Evolutionary conservation across 345 rosid species (phyloP).

Genomic region (Melastoma malabathricum): DNA sequence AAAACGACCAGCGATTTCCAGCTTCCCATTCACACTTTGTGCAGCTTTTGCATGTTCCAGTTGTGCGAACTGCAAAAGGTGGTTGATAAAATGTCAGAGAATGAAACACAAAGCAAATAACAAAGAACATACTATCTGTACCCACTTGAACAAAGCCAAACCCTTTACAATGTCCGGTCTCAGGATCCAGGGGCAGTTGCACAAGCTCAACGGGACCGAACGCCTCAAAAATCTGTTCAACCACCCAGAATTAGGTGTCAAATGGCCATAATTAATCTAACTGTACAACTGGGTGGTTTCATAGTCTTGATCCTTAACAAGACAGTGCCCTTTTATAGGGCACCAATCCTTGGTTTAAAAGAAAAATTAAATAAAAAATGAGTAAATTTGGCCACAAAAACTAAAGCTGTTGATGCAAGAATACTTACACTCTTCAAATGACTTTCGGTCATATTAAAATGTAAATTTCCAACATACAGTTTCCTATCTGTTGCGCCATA

Average conservation of each 20-base stretch:
- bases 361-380: too few species aligned
- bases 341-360: too few species aligned
- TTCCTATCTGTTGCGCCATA: conserved; percentile 84
- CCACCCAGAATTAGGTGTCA: conserved; percentile 3
- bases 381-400: not conserved
- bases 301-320: too few species aligned
- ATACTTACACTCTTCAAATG: conserved; percentile 68
- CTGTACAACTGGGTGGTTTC: not conserved
- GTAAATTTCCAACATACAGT: conserved; percentile 89
- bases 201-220: conserved; percentile 94
- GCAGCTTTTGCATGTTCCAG: conserved; percentile 96
- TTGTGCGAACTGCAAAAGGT: conserved; percentile 51
- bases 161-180: conserved; percentile 82
- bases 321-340: too few species aligned
- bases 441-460: conserved; percentile 73
- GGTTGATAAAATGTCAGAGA: not conserved
- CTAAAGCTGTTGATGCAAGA: not conserved
- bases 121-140: conserved; percentile 6
- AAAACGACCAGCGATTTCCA: conserved; percentile 80
- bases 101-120: conserved; percentile 1
- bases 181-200: conserved; percentile 72
- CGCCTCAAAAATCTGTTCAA: conserved; percentile 74
- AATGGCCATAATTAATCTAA: too few species aligned
- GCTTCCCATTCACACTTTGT: conserved; percentile 59
- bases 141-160: conserved; percentile 95